These are phyloP conservation scores for Leucocoprinus leucothites DNA, from an alignment of 768 basidiomycete genomes.

Conservation along the genomic window DNA sequence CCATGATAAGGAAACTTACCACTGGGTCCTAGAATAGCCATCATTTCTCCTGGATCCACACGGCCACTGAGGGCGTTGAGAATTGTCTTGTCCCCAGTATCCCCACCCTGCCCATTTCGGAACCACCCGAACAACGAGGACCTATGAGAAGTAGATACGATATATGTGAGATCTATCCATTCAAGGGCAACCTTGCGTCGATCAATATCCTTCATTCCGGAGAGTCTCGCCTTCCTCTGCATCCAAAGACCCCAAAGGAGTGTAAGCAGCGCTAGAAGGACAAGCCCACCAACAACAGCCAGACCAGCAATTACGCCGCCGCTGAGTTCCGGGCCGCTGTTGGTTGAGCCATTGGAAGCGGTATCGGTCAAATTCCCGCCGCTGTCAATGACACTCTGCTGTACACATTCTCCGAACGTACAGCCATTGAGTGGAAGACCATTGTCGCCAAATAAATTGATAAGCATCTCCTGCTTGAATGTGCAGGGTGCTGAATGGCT, in stretches of 20 bases:
- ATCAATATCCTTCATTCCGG: slow-evolving; percentile 32
- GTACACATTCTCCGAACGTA: slow-evolving; percentile 85
- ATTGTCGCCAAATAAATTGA: slow-evolving; percentile 63
- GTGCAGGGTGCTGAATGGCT: slow-evolving; percentile 57
- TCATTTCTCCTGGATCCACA: slow-evolving; percentile 78
- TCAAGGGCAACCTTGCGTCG: slow-evolving; percentile 58
- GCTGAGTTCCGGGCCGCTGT: slow-evolving; percentile 47
- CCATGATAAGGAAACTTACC: slow-evolving; percentile 40
- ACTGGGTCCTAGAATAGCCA: slow-evolving; percentile 90
- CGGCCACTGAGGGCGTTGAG: slow-evolving; percentile 68
- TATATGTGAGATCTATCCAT: slow-evolving; percentile 71
- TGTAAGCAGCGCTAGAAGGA: slow-evolving; percentile 54
- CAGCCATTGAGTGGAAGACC: slow-evolving; percentile 78
- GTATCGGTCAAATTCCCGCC: slow-evolving; percentile 33
- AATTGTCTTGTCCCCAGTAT: slow-evolving; percentile 55
- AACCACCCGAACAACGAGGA: slow-evolving; percentile 12
- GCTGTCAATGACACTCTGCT: slow-evolving; percentile 72
- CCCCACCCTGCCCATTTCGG: slow-evolving; percentile 14
- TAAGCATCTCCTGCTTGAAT: slow-evolving; percentile 73
- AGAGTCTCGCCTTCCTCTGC: slow-evolving; percentile 61
- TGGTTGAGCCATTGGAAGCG: slow-evolving; percentile 16
- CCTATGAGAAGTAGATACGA: slow-evolving; percentile 35
- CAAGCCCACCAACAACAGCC: slow-evolving; percentile 72
- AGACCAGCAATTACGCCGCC: slow-evolving; percentile 90
- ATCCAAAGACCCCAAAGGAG: slow-evolving; percentile 58